Evolutionary conservation across 2,329 filamentous ascomycete genomes (phyloP), one percentile per base, ranked within the genome.

Genomic region (Metarhizium album): DNA sequence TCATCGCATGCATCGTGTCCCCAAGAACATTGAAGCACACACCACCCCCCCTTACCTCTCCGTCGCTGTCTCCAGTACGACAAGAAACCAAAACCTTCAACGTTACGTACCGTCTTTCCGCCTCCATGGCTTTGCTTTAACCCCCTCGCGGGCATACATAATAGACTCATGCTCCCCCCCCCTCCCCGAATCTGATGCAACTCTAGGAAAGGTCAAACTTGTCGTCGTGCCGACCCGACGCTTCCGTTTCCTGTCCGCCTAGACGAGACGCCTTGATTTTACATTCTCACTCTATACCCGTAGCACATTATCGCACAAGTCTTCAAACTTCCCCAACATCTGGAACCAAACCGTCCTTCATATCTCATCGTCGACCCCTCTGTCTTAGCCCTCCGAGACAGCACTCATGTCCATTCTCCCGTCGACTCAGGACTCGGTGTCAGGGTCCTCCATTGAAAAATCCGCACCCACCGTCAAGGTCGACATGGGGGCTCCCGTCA

Each of bases 391-490:
- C 45, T 16, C n/a, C n/a, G 1, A 24, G 22, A 5, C 33, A 24
- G 20, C 20, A 53, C 55, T 53, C 59, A 68, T 70, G 64, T 58
- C 59, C 50, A 59, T 59, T 51, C 54, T 54, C 35, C 54, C 56
- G 14, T 53, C 38, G 2, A 35, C 58, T 20, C 58, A 60, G 45
- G 66, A 64, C 57, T 62, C 64, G 33, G 58, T 65, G 47, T 67
- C 67, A 11, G 62, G 66, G 51, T 62, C 60, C 23, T 68, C 62
- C 42, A 45, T 64, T 27, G 59, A 67, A 48, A 69, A 68, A 49
- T 47, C 60, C n/a, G 56, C 55, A 7, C 50, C 61, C 37, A 55
- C 60, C 22, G 56, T 58, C 48, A 66, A 66, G 49, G 49, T 60
- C 55, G 63, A 67, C 52, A 67, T 66, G 67, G 61, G 49, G 22